phyloP scores from a whole-genome alignment of 352 stramenopile species.

The Sclerospora graminicola region DNA sequence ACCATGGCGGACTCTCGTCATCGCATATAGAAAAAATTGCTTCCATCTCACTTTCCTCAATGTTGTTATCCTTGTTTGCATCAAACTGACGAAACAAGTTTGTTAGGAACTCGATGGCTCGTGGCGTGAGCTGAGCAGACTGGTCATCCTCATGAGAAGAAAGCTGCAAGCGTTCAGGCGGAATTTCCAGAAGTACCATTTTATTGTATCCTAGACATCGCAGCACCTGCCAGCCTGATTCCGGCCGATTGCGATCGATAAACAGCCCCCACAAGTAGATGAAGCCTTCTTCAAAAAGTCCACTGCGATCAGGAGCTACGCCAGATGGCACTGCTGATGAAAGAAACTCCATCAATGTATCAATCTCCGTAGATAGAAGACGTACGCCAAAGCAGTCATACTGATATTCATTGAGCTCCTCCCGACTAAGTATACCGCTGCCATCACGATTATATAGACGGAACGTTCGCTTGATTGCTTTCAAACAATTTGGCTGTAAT shows the following conservation, averaged over 20 bases:
- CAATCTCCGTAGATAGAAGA: constrained; percentile 69
- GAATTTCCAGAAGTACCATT: constrained; percentile 67
- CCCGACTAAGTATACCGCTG: constrained; percentile 68
- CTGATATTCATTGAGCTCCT: constrained; percentile 86
- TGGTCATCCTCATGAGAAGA: constrained; percentile 54
- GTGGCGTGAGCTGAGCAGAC: constrained; percentile 62
- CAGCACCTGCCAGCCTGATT: constrained; percentile 83
- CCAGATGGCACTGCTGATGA: constrained; percentile 49
- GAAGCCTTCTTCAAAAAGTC: constrained; percentile 70
- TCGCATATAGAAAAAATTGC: constrained; percentile 81
- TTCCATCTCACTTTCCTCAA: constrained; percentile 55
- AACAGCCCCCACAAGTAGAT: constrained; percentile 81
- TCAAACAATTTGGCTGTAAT: constrained; percentile 72
- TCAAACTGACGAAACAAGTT: constrained; percentile 79
- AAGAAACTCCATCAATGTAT: constrained; percentile 81
- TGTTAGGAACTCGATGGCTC: constrained; percentile 59
- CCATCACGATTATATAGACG: constrained; percentile 77
- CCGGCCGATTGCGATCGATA: constrained; percentile 82
- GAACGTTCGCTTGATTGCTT: constrained; percentile 83
- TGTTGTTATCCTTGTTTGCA: constrained; percentile 66
- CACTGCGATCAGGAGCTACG: constrained; percentile 52
- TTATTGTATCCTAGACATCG: constrained; percentile 78
- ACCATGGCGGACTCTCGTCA: constrained; percentile 56
- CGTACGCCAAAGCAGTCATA: constrained; percentile 81
- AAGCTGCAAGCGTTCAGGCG: constrained; percentile 45